Evolutionary conservation across 169 alveolate species (phyloP), one percentile per base, ranked within the genome.

Genomic region (Cryptosporidium viatorum): DNA sequence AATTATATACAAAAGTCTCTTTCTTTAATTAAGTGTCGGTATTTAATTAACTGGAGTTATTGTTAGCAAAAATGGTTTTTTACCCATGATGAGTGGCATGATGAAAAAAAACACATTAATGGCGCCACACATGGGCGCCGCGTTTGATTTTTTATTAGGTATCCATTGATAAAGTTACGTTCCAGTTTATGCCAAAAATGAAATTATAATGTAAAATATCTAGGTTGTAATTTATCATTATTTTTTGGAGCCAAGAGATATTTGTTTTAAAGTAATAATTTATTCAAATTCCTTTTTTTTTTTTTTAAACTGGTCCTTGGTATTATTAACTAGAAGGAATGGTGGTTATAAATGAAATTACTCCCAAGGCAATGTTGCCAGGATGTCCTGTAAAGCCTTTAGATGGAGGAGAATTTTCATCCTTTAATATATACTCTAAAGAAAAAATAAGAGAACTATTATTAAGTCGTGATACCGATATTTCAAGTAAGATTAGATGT

Each of bases 301-400:
- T n/a, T n/a, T n/a, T n/a, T n/a, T n/a, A n/a, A n/a, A 14, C 9
- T 14, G 16, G 23, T 8, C 60, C 23, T 12, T 51, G 67, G 1
- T 3, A 26, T 1, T 23, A 21, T 26, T n/a, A 2, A n/a, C n/a
- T 10, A 26, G 18, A n/a, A 7, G 35, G 51, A 6, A 71, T 71
- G 85, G 69, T 23, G 7, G 14, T 29, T 6, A 71, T 23, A 14
- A 12, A n/a, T 29, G 50, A 65, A 33, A 23, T 80, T 18, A 62
- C 89, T 26, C 89, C 89, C 2, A 80, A 80, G 52, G 51, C 41
- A 6, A 80, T 80, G 89, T 31, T 80, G 3, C 89, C 89, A 29
- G 89, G 89, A 5, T 62, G 80, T n/a, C 41, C 89, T 7, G 70
- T 59, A 0, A 62, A 80, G 21, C 62, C 89, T 29, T 29, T 41